Conservation (phyloP, 163 green algal genomes). For the Coccomyxa subellipsoidea region DNA sequence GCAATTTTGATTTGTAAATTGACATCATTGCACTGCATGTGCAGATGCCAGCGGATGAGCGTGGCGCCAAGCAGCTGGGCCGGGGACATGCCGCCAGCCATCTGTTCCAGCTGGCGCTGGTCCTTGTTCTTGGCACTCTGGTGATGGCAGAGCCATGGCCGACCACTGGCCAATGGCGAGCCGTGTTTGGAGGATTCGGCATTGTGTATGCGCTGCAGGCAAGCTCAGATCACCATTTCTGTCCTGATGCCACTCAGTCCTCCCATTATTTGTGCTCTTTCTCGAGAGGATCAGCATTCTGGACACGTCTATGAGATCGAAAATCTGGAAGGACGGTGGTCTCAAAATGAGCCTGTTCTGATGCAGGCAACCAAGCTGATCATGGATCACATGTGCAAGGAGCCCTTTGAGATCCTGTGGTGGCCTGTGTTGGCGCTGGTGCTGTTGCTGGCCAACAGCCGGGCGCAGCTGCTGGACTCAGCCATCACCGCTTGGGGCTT, state of each 20-base stretch:
- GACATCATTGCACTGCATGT: too few species aligned
- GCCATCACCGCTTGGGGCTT: slow-evolving; percentile 36
- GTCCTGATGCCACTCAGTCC: slow-evolving; percentile 5
- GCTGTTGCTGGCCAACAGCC: slow-evolving; percentile 28
- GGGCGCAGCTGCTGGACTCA: slow-evolving; percentile 26
- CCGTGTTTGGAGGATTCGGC: slow-evolving; percentile 49
- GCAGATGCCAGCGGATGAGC: slow-evolving; percentile 16
- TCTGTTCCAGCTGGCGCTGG: slow-evolving; percentile 26
- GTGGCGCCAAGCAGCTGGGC: slow-evolving; percentile 40
- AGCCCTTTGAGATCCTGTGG: slow-evolving; percentile 57
- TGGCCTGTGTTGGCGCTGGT: slow-evolving; percentile 13
- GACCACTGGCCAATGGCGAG: slow-evolving; percentile 14
- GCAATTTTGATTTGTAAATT: too few species aligned
- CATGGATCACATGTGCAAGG: slow-evolving; percentile 86
- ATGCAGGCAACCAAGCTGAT: slow-evolving; percentile 71
- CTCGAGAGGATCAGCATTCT: too few species aligned
- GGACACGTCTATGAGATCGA: too few species aligned
- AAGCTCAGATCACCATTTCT: background rate
- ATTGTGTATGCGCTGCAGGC: slow-evolving; percentile 62
- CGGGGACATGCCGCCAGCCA: slow-evolving; percentile 23
- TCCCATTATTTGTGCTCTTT: background rate
- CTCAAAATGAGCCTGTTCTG: slow-evolving; percentile 24
- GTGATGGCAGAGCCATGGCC: background rate
- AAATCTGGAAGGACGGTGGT: too few species aligned
- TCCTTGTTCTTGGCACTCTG: slow-evolving; percentile 23